phyloP scores from a whole-genome alignment of 2,329 filamentous ascomycete genomes.

The Nemania sp. region DNA sequence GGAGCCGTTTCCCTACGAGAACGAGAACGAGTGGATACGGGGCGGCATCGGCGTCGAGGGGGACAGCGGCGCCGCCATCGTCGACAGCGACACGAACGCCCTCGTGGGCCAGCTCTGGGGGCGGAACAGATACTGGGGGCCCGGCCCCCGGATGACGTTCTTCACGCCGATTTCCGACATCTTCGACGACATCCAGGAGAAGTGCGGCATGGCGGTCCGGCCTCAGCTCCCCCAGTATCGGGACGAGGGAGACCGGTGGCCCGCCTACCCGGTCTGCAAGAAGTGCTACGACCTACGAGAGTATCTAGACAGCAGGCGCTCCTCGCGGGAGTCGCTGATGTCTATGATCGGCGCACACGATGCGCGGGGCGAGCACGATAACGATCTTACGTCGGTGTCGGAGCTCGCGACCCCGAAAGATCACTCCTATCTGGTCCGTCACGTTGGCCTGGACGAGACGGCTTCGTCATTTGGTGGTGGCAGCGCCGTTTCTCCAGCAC shows the following conservation, averaged over 20 bases:
- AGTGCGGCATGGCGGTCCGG: constrained; percentile 46
- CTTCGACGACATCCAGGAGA: constrained; percentile 52
- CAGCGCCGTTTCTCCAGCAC: constrained; percentile 36
- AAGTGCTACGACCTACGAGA: constrained; percentile 48
- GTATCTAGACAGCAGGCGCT: constrained; percentile 49
- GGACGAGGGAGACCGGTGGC: constrained; percentile 47
- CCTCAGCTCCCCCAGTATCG: constrained; percentile 48
- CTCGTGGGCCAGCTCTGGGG: constrained; percentile 52
- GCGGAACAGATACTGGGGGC: constrained; percentile 49
- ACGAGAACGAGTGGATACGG: constrained; percentile 51
- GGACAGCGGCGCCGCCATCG: constrained; percentile 50
- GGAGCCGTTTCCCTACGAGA: constrained; percentile 44
- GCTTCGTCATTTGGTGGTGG: constrained; percentile 42
- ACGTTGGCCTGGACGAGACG: constrained; percentile 43
- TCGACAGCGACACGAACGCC: constrained; percentile 46
- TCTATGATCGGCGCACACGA: constrained; percentile 47
- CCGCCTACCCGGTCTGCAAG: constrained; percentile 47
- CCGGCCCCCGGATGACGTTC: constrained; percentile 47
- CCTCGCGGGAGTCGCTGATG: constrained; percentile 47
- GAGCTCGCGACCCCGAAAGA: constrained; percentile 50
- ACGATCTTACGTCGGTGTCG: constrained; percentile 48
- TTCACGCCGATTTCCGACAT: constrained; percentile 52
- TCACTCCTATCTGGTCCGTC: constrained; percentile 38
- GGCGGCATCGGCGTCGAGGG: constrained; percentile 52
- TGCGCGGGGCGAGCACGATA: constrained; percentile 42